These are phyloP conservation scores for Claviceps capensis DNA, from an alignment of 2,329 filamentous ascomycete genomes.

Conservation along the genomic window DNA sequence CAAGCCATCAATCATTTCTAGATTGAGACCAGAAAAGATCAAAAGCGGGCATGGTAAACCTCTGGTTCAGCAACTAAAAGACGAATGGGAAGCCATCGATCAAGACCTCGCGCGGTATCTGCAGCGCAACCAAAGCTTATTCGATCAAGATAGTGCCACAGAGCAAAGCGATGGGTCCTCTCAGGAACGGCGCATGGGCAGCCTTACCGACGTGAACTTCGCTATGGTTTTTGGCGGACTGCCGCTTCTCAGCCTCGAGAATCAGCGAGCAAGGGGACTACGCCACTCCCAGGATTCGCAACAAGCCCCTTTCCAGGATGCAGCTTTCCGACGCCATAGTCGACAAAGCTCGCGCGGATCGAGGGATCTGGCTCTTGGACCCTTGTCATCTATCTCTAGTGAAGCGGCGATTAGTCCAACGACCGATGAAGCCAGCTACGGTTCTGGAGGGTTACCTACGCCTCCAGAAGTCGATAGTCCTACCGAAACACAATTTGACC, in stretches of 20 bases:
- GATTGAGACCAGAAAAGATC: constrained; percentile 19
- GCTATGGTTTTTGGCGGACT: constrained; percentile 24
- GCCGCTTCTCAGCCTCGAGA: constrained; percentile 18
- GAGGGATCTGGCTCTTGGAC: constrained; percentile 4
- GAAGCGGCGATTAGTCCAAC: constrained; percentile 23
- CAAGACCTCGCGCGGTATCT: constrained; percentile 20
- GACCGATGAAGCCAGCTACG: constrained; percentile 22
- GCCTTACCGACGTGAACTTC: constrained; percentile 15
- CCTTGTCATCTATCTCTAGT: constrained; percentile 15
- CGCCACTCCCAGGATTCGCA: constrained; percentile 6
- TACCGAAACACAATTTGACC: constrained; percentile 14
- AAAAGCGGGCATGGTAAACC: constrained; percentile 16
- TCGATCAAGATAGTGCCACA: constrained; percentile 11
- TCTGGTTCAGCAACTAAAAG: constrained; percentile 23
- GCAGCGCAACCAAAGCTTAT: constrained; percentile 20
- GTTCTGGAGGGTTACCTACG: constrained; percentile 18
- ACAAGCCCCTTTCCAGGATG: background rate
- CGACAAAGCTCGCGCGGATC: constrained; percentile 5
- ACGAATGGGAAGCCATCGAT: constrained; percentile 25
- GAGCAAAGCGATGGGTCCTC: constrained; percentile 13
- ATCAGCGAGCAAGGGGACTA: constrained; percentile 12
- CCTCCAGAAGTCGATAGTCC: constrained; percentile 24
- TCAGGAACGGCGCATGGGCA: constrained; percentile 9
- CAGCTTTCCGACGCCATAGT: constrained; percentile 3
- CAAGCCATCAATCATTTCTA: constrained; percentile 21